Evolutionary conservation across 371 early-diverging fungal genomes (phyloP).

Genomic region (Zychaea mexicana): DNA sequence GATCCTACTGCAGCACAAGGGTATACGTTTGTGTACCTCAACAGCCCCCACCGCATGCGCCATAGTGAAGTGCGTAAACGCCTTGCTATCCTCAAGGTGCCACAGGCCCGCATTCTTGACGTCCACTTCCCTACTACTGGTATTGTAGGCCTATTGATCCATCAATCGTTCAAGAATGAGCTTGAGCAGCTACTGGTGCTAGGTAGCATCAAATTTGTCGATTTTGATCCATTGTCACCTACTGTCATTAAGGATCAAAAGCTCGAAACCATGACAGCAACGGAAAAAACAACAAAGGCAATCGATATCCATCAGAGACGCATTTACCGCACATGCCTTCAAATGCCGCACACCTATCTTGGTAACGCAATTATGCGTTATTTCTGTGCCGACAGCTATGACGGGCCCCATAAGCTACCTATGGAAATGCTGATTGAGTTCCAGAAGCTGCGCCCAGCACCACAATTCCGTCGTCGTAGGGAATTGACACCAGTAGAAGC

Average conservation of each 20-base stretch:
- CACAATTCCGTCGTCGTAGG: not conserved
- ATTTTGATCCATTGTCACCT: not conserved
- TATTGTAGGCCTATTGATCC: not conserved
- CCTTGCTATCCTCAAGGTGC: not conserved
- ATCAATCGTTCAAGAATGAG: not conserved
- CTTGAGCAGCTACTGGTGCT: not conserved
- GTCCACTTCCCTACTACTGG: not conserved
- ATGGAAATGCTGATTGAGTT: not conserved
- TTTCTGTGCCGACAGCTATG: not conserved
- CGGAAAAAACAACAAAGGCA: not conserved
- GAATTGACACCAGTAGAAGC: not conserved
- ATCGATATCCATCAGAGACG: not conserved
- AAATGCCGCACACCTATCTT: not conserved
- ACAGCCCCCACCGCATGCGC: not conserved
- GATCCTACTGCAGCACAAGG: too few relatives aligned
- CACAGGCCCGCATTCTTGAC: not conserved
- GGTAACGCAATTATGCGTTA: not conserved
- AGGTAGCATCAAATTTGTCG: not conserved
- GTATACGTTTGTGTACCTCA: conserved; percentile 2
- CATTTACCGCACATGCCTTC: not conserved
- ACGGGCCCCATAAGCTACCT: not conserved
- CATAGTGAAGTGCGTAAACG: not conserved
- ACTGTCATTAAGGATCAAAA: not conserved
- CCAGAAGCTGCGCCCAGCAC: not conserved
- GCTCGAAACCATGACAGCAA: too few relatives aligned